phyloP scores from a whole-genome alignment of 176 grass and related monocot genomes.

The Raddia guianensis region DNA sequence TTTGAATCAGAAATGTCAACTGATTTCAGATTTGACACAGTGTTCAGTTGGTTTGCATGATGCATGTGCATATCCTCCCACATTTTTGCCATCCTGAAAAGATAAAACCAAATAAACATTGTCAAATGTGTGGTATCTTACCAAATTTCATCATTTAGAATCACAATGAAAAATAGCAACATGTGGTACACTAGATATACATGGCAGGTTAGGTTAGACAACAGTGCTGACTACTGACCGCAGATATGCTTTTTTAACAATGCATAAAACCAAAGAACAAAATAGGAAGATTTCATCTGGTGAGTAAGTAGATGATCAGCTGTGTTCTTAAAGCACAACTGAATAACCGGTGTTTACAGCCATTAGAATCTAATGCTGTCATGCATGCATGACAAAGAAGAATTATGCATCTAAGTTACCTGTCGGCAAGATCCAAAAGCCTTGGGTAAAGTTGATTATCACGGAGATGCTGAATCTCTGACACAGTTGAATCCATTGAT shows the following conservation, averaged over 20 bases:
- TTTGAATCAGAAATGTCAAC: conserved; percentile 71
- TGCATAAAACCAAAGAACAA: background rate
- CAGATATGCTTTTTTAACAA: background rate
- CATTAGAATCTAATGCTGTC: background rate
- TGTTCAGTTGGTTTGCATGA: conserved; percentile 70
- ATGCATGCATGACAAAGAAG: background rate
- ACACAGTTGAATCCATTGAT: conserved; percentile 97
- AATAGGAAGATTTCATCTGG: background rate
- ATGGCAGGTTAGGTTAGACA: conserved; percentile 1
- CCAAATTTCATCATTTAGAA: conserved; percentile 12
- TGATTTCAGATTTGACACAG: conserved; percentile 64
- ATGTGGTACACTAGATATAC: background rate
- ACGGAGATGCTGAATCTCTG: conserved; percentile 90
- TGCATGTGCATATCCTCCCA: conserved; percentile 83
- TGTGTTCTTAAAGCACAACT: conserved; percentile 24
- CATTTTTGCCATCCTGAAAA: conserved; percentile 92
- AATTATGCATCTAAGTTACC: conserved; percentile 53
- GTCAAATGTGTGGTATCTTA: background rate
- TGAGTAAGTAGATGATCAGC: background rate
- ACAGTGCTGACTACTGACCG: background rate
- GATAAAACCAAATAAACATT: conserved; percentile 38
- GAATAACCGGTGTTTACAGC: background rate
- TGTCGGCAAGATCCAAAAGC: conserved; percentile 76
- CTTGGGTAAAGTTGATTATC: conserved; percentile 86
- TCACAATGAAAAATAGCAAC: background rate